phyloP scores from a whole-genome alignment of 2,329 filamentous ascomycete genomes.

The Westerdykella aurantiaca region DNA sequence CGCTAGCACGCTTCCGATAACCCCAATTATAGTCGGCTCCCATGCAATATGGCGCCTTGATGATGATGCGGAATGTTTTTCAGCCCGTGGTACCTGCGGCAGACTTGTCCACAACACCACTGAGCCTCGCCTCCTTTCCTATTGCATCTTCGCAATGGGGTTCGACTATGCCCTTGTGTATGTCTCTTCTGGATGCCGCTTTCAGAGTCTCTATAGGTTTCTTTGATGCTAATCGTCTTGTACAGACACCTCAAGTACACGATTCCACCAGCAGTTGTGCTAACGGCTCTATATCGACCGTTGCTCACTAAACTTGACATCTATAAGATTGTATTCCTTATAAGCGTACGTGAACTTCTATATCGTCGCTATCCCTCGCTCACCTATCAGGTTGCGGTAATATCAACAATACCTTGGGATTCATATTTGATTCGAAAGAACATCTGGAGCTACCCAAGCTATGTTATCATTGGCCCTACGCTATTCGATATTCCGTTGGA shows the following conservation, averaged over 20 bases:
- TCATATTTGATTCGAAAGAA: conserved; percentile 63
- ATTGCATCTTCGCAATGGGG: conserved; percentile 43
- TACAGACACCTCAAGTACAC: conserved; percentile 61
- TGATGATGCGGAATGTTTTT: no score
- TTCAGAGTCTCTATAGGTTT: not conserved
- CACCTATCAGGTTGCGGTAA: conserved; percentile 52
- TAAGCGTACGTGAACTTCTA: conserved; percentile 38
- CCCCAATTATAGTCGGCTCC: no score
- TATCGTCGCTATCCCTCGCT: conserved; percentile 9
- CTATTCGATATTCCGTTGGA: conserved; percentile 63
- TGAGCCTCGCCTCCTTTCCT: no score
- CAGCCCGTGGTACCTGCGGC: no score
- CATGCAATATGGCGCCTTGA: no score
- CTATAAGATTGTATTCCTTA: conserved; percentile 57
- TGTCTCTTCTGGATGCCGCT: conserved; percentile 25
- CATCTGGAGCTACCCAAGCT: conserved; percentile 66
- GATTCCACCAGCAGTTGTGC: conserved; percentile 55
- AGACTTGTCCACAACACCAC: no score
- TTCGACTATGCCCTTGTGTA: conserved; percentile 60
- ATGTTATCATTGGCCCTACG: conserved; percentile 58
- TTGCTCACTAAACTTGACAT: conserved; percentile 57
- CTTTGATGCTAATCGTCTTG: not conserved
- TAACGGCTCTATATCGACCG: conserved; percentile 56
- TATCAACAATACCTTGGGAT: conserved; percentile 69
- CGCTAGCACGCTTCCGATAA: no score